These are phyloP conservation scores for Fusarium caatingaense DNA, from an alignment of 2,329 filamentous ascomycete genomes.

Conservation along the genomic window DNA sequence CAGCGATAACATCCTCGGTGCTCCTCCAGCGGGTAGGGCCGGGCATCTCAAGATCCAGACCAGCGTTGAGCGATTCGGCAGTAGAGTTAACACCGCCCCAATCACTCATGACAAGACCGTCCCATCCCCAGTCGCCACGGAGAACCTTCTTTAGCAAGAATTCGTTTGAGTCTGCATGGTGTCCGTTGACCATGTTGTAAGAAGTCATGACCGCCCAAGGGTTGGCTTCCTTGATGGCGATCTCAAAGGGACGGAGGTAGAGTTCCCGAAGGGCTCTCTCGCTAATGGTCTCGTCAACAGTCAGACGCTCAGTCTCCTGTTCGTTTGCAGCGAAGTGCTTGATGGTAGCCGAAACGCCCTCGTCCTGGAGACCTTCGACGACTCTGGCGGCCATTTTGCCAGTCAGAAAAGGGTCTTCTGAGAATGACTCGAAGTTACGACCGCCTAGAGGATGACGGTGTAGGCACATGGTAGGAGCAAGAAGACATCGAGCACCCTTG, in stretches of 20 bases:
- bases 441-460: conserved; percentile 46
- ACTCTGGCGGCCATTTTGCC: conserved; percentile 46
- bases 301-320: conserved; percentile 47
- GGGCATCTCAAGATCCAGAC: conserved; percentile 54
- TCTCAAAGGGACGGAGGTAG: conserved; percentile 55
- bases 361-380: conserved; percentile 55
- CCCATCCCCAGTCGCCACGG: conserved; percentile 59
- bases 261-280: conserved; percentile 46
- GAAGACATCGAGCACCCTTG: conserved; percentile 79
- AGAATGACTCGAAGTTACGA: conserved; percentile 47
- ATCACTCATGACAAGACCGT: conserved; percentile 51
- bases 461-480: conserved; percentile 48
- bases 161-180: conserved; percentile 47
- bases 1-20: conserved; percentile 46
- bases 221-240: conserved; percentile 53
- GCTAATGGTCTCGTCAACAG: conserved; percentile 45
- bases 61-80: conserved; percentile 49
- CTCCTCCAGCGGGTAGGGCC: conserved; percentile 50
- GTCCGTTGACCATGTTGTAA: conserved; percentile 56
- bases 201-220: conserved; percentile 54
- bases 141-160: conserved; percentile 51
- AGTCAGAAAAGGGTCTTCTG: conserved; percentile 44
- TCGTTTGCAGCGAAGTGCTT: conserved; percentile 61
- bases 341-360: conserved; percentile 55
- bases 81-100: conserved; percentile 53